Evolutionary conservation across 768 basidiomycete species (phyloP).

Genomic region (Psilocybe azurescens): DNA sequence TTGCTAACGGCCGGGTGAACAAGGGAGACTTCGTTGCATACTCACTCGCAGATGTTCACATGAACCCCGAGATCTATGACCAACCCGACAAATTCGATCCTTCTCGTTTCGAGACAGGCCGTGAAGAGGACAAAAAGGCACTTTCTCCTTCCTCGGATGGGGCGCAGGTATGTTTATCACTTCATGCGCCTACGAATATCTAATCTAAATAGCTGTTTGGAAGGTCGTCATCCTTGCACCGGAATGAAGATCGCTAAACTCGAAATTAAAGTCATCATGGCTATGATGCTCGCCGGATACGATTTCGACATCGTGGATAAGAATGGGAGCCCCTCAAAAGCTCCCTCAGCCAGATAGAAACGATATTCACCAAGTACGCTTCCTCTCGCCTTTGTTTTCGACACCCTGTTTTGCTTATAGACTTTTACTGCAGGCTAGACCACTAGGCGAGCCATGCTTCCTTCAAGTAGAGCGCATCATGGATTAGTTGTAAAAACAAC

Average conservation of each 20-base stretch:
- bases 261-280: slow-evolving; percentile 41
- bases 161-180: slow-evolving; percentile 37
- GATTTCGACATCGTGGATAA: slow-evolving; percentile 39
- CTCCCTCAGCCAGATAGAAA: slow-evolving; percentile 36
- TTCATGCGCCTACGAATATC: too few relatives aligned
- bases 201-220: neutral
- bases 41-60: slow-evolving; percentile 36
- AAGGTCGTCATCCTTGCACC: slow-evolving; percentile 44
- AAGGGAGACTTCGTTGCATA: slow-evolving; percentile 44
- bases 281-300: slow-evolving; percentile 36
- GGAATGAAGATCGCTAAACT: slow-evolving; percentile 44
- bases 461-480: slow-evolving; percentile 26
- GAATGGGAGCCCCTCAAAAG: slow-evolving; percentile 26
- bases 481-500: slow-evolving; percentile 14
- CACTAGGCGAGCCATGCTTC: slow-evolving; percentile 28
- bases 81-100: slow-evolving; percentile 43
- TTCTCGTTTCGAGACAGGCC: slow-evolving; percentile 31
- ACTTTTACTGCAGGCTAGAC: slow-evolving; percentile 18
- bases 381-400: neutral
- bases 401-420: neutral
- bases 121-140: slow-evolving; percentile 40
- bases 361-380: slow-evolving; percentile 35
- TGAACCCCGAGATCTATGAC: slow-evolving; percentile 40
- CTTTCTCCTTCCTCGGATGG: slow-evolving; percentile 42
- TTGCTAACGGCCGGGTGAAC: slow-evolving; percentile 30